Evolutionary conservation across 352 stramenopile species (phyloP).

Genomic region (Phytopythium kandeliae): DNA sequence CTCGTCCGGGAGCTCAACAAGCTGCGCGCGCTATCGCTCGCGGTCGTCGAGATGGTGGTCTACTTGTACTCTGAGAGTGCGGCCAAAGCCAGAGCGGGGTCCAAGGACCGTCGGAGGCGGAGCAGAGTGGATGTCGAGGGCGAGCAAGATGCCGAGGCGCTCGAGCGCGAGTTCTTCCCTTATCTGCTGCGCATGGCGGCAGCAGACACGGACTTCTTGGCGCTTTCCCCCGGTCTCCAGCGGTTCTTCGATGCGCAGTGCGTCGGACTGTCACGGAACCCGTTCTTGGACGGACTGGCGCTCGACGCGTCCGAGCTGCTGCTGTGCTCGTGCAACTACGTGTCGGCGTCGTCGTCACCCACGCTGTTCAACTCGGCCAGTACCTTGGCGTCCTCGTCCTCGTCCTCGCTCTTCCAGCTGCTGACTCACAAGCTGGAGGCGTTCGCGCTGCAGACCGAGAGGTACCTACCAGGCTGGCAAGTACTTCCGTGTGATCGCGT

Average conservation of each 20-base stretch:
- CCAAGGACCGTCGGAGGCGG: no score
- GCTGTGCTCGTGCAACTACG: conserved; percentile 53
- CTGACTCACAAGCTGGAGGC: conserved; percentile 45
- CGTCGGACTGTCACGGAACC: conserved; percentile 45
- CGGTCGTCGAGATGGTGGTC: conserved; percentile 55
- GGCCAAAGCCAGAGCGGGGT: neutral
- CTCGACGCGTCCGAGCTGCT: conserved; percentile 66
- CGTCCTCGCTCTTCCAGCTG: conserved; percentile 49
- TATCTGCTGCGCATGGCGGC: conserved; percentile 42
- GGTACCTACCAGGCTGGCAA: conserved; percentile 43
- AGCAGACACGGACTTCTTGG: conserved; percentile 44
- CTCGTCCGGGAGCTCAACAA: conserved; percentile 52
- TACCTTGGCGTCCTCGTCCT: conserved; percentile 10
- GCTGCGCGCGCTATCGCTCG: conserved; percentile 51
- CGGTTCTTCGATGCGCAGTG: conserved; percentile 39
- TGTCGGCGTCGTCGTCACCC: conserved; percentile 10
- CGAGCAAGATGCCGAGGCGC: conserved; percentile 11
- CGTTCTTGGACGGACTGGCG: conserved; percentile 54
- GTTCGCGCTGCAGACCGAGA: conserved; percentile 38
- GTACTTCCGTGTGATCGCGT: conserved; percentile 47
- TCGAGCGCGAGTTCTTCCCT: conserved; percentile 37
- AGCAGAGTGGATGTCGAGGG: conserved; percentile 1
- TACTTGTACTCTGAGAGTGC: conserved; percentile 40
- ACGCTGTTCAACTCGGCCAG: conserved; percentile 20
- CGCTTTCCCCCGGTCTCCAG: conserved; percentile 23